A percentile compares a stretch with the other conserved stretches of the same genome.
These are phyloP conservation scores for Calocybe gambosa DNA, from an alignment of 1,284 basidiomycete species.

Conservation along the genomic window DNA sequence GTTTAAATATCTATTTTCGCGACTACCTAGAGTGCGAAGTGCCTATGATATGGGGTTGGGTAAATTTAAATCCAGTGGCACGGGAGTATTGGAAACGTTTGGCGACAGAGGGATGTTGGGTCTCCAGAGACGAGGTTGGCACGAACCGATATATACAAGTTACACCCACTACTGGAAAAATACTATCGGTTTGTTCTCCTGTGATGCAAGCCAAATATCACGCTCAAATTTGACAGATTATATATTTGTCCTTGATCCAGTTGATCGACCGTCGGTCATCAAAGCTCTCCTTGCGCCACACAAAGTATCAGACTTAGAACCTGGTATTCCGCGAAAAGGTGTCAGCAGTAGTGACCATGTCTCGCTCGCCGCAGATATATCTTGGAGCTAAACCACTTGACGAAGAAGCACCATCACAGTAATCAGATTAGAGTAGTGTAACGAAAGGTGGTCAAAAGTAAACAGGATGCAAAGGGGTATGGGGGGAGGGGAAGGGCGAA, in stretches of 20 bases:
- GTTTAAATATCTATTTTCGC: constrained; percentile 49
- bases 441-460: background rate
- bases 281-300: constrained; percentile 64
- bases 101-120: constrained; percentile 39
- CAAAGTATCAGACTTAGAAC: constrained; percentile 52
- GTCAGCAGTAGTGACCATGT: constrained; percentile 88
- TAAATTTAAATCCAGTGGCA: constrained; percentile 4
- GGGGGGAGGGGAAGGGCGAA: constrained; percentile 9
- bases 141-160: constrained; percentile 78
- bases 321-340: constrained; percentile 75
- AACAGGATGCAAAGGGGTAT: constrained; percentile 4
- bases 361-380: constrained; percentile 58
- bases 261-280: constrained; percentile 37
- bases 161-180: constrained; percentile 80
- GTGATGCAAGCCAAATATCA: background rate
- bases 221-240: constrained; percentile 55
- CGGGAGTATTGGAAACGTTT: constrained; percentile 36
- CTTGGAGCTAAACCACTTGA: constrained; percentile 9
- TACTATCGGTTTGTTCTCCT: constrained; percentile 55
- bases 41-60: constrained; percentile 55
- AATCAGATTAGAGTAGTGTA: constrained; percentile 9
- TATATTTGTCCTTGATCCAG: constrained; percentile 64
- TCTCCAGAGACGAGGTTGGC: constrained; percentile 38
- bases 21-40: constrained; percentile 39
- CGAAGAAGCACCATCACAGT: background rate